Evolutionary conservation across 768 basidiomycete genomes (phyloP).

Genomic region (Strobilomyces dryophilus): DNA sequence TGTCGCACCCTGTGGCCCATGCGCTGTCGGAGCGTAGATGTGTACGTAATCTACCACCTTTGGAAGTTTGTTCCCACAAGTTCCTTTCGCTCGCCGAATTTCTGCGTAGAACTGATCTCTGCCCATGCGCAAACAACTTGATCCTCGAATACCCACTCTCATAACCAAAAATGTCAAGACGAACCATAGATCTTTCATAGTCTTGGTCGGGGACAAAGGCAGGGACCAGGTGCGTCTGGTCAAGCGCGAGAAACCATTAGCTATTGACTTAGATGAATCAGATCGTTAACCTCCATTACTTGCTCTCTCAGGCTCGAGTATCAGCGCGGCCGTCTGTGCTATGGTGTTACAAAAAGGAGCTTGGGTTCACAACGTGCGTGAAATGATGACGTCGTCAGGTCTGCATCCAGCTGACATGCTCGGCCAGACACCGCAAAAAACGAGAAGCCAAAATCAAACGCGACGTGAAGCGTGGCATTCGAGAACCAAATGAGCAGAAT

Average conservation of each 20-base stretch:
- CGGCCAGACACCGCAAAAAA: constrained; percentile 85
- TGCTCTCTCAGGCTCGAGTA: constrained; percentile 87
- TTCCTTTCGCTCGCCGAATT: too few species aligned
- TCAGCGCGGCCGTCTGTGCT: constrained; percentile 88
- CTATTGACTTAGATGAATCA: constrained; percentile 25
- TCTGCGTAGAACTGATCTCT: not conserved
- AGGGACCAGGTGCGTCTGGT: constrained; percentile 72
- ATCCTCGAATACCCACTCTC: constrained; percentile 87
- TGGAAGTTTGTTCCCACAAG: not conserved
- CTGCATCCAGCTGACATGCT: not conserved
- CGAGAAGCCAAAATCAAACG: constrained; percentile 95
- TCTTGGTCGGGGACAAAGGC: constrained; percentile 87
- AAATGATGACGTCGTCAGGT: not conserved
- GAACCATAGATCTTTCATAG: constrained; percentile 92
- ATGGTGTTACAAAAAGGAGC: constrained; percentile 99
- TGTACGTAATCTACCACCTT: not conserved
- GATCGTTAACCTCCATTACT: constrained; percentile 93
- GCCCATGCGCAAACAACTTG: constrained; percentile 83
- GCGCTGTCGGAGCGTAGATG: too few species aligned
- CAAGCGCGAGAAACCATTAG: not conserved
- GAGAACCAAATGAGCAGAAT: constrained; percentile 92
- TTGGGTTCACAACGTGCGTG: constrained; percentile 88
- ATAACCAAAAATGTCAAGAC: constrained; percentile 92
- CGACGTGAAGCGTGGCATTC: constrained; percentile 89
- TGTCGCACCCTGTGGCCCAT: too few species aligned